A percentile compares a stretch with the other conserved stretches of the same genome.
Conservation (phyloP, 176 grass and related monocot genomes). For the Juncus inflexus region DNA sequence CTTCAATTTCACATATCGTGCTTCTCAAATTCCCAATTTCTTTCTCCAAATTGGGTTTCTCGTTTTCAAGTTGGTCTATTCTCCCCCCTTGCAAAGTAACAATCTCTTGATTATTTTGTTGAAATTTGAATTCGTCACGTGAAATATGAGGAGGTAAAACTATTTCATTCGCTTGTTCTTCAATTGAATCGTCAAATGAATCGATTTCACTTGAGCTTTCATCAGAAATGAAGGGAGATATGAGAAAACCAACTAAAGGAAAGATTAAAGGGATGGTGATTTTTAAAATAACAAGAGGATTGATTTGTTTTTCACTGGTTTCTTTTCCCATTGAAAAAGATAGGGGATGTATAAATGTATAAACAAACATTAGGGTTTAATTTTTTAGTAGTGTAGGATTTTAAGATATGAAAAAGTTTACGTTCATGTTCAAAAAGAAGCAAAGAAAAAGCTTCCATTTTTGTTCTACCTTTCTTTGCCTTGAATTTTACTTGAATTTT, state of each 20-base stretch:
- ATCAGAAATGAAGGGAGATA: slow-evolving; percentile 57
- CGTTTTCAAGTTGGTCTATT: slow-evolving; percentile 15
- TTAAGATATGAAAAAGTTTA: too few relatives aligned
- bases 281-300: slow-evolving; percentile 58
- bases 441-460: slow-evolving; percentile 20
- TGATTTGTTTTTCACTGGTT: slow-evolving; percentile 35
- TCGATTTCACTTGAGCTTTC: slow-evolving; percentile 24
- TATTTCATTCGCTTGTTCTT: slow-evolving; percentile 40
- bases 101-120: not conserved
- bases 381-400: not conserved
- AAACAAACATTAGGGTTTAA: not conserved
- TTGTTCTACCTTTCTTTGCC: slow-evolving; percentile 67
- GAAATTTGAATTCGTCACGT: slow-evolving; percentile 2
- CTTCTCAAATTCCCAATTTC: slow-evolving; percentile 47
- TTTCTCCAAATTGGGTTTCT: slow-evolving; percentile 8
- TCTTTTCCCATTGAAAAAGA: slow-evolving; percentile 59
- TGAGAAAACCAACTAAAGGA: slow-evolving; percentile 56
- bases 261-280: slow-evolving; percentile 48
- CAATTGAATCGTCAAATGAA: slow-evolving; percentile 27
- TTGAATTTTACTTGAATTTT: slow-evolving; percentile 32
- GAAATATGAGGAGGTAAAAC: not conserved
- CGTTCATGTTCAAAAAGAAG: not conserved
- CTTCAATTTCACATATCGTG: slow-evolving; percentile 37
- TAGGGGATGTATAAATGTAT: slow-evolving; percentile 20
- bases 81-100: not conserved